Base-by-base conservation (phyloP, 2,329 filamentous ascomycete species). In the Xylariaceae sp. region DNA sequence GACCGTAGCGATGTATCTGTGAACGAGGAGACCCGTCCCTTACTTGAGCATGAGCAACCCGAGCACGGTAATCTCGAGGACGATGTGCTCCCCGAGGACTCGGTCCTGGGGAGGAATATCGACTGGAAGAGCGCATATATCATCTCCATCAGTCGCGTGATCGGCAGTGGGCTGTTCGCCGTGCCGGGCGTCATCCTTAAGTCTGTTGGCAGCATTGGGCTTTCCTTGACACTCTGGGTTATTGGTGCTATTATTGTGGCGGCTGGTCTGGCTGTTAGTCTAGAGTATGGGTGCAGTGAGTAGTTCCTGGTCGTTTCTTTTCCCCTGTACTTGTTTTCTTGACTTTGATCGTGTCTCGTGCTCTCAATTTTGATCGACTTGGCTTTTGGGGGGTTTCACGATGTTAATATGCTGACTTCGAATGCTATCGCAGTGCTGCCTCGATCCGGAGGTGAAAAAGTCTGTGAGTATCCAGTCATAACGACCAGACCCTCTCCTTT, bases 81-180 rank as follows among this genome's bases (percentile, higher is more conserved):
- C 53, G 74, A 79, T 49, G 75, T 81, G 5, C 59, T 83, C 0
- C 80, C 75, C 2, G 80, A 83, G 54, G 77, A 79, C 1, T 77
- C 78, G 0, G 70, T 72, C 0, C 65, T 75, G 19, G 81, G 80
- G 1, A 72, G 82, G 17, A 82, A 72, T 14, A 73, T 86, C 40
- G 76, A 68, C 45, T 85, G 82, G 80, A 69, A 71, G 21, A 82
- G 77, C 54, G 79, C 80, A 2, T 85, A 82, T 59, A 81, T 86
- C 44, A 70, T 86, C 17, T 79, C 84, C 6, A 81, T 86, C 21
- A 85, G 80, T 2, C 74, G 83, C 11, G 81, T 87, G 5, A 81
- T 87, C 22, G 83, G 83, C 11, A 83, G 76, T 55, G 84, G 83
- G 21, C 86, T 88, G 52, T 88, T 88, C 56, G 83, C 84, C 1